These are phyloP conservation scores for Neurospora tetrasperma DNA, from an alignment of 495 filamentous ascomycete genomes.

Conservation along the genomic window DNA sequence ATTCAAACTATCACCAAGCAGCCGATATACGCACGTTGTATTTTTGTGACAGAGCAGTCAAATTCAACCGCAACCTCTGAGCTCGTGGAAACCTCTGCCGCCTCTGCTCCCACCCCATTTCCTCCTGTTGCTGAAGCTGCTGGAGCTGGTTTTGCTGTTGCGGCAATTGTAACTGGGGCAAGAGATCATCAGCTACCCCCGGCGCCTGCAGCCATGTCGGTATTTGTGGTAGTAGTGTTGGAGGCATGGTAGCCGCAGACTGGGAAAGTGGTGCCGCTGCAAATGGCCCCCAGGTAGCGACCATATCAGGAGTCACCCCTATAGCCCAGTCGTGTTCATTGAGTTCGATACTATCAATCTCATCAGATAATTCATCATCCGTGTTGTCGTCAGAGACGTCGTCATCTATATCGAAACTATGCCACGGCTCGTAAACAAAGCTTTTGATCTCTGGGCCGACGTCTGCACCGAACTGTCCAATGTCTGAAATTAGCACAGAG, in stretches of 20 bases:
- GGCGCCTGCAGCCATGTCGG: not conserved
- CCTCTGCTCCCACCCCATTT: not conserved
- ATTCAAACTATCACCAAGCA: not conserved
- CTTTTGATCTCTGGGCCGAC: conserved; percentile 15
- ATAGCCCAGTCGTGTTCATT: conserved; percentile 2
- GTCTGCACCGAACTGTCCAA: conserved; percentile 16
- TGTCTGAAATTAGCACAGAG: not conserved
- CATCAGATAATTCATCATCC: conserved; percentile 6
- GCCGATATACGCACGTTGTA: conserved; percentile 28
- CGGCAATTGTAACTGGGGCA: not conserved
- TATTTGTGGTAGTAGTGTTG: not conserved
- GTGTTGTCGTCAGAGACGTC: conserved; percentile 15
- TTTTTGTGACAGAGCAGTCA: conserved; percentile 39
- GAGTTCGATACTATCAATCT: conserved; percentile 10
- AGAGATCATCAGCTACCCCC: not conserved
- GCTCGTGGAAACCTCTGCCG: conserved; percentile 20
- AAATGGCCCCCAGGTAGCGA: not conserved
- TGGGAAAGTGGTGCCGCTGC: not conserved
- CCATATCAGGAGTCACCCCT: not conserved
- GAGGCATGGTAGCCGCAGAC: not conserved
- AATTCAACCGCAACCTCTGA: conserved; percentile 32
- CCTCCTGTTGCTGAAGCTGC: conserved; percentile 8
- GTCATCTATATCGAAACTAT: conserved; percentile 10
- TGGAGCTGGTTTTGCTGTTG: not conserved
- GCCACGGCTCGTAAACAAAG: conserved; percentile 11